Evolutionary conservation across 2,329 filamentous ascomycete species (phyloP).

Genomic region (Penicillium sp.): DNA sequence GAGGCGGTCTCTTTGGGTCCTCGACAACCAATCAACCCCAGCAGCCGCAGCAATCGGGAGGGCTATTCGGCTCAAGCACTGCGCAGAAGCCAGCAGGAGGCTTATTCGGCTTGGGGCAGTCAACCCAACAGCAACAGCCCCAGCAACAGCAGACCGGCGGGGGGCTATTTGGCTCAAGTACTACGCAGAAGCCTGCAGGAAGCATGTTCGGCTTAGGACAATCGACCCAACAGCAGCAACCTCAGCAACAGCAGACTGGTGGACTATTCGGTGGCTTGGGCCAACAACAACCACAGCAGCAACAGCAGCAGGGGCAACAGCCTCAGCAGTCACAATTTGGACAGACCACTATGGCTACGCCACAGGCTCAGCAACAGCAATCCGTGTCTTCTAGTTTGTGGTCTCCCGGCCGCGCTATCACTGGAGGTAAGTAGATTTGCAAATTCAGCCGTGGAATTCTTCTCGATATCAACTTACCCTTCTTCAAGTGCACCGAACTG

Average conservation of each 20-base stretch:
- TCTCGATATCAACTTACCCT: background rate
- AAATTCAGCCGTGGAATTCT: slow-evolving; percentile 14
- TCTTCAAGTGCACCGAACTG: slow-evolving; percentile 59
- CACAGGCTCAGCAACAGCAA: slow-evolving; percentile 27
- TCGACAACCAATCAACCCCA: slow-evolving; percentile 11
- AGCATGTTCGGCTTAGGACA: slow-evolving; percentile 25
- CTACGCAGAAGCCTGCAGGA: slow-evolving; percentile 1
- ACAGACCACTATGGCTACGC: slow-evolving; percentile 43
- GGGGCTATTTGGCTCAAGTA: background rate
- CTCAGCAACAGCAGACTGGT: slow-evolving; percentile 21
- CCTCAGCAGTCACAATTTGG: slow-evolving; percentile 47
- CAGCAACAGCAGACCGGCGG: slow-evolving; percentile 9
- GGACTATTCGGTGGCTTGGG: slow-evolving; percentile 31
- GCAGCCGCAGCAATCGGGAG: slow-evolving; percentile 37
- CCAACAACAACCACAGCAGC: slow-evolving; percentile 29
- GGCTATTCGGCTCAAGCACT: slow-evolving; percentile 33
- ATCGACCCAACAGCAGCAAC: slow-evolving; percentile 25
- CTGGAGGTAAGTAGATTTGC: slow-evolving; percentile 39
- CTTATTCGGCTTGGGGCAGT: slow-evolving; percentile 35
- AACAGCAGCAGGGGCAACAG: slow-evolving; percentile 36
- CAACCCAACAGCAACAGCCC: slow-evolving; percentile 29
- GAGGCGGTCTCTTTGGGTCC: slow-evolving; percentile 6
- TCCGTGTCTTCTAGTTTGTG: slow-evolving; percentile 45
- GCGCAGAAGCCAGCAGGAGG: slow-evolving; percentile 37
- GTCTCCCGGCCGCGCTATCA: slow-evolving; percentile 49